Base-by-base conservation (phyloP, 257 asterid species). In the Plantago ovata region DNA sequence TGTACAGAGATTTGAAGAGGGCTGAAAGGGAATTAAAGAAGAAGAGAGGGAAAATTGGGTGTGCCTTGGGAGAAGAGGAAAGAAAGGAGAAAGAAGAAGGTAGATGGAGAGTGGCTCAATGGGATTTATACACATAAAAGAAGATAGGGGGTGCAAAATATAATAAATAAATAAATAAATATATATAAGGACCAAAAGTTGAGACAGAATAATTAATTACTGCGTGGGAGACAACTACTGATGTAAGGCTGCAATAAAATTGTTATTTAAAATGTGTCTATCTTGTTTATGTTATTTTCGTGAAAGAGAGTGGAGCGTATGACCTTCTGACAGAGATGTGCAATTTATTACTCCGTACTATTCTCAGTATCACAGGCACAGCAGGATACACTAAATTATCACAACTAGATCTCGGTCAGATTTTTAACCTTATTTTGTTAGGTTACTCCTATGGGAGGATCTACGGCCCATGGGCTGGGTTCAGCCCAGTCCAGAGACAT, bases 11-110 rank as follows among this genome's bases (percentile, higher is more conserved):
- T 43, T 43, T 8, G 23, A 14, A 36, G 14, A 59, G 15, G 58
- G 46, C 46, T n/a, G 60, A 44, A 57, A 57, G 48, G 50, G 58
- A 55, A 54, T 28, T 44, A 60, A 50, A 19, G 21, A 36, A 46
- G 79, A 60, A 70, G 58, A 62, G 61, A 16, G 1, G 23, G 67
- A 69, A 39, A 20, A 56, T 77, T 76, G 39, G 78, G 88, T 58
- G 75, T 61, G 82, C 41, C 61, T 69, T 53, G 72, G 76, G 69
- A 70, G 60, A 48, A 59, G 86, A 71, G 71, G 62, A 73, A 78
- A 64, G 59, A 73, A 78, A 67, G 94, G 80, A 67, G 94, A 81
- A 78, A 67, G 94, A 81, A 67, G 94, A 81, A 80, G 82, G 74
- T 56, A 64, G 62, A 41, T 1, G 5, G 22, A 69, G 54, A 45